Evolutionary conservation across 2,329 filamentous ascomycete genomes (phyloP).

Genomic region (Penicillium crustosum): DNA sequence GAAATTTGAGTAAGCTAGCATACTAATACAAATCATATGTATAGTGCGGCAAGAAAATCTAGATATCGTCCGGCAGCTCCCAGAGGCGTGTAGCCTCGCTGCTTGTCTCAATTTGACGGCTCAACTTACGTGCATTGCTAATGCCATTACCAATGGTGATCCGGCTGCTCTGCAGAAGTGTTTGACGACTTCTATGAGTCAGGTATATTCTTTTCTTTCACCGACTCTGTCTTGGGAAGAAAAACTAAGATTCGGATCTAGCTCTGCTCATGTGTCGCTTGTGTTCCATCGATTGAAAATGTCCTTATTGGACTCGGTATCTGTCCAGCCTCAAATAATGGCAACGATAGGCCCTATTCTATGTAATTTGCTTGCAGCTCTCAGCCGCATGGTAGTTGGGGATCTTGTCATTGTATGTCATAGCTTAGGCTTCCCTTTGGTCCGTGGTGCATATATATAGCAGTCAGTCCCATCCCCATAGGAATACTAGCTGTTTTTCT

Average conservation of each 20-base stretch:
- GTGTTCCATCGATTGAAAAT: constrained; percentile 13
- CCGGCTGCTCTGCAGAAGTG: constrained; percentile 18
- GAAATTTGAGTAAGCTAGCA: background rate
- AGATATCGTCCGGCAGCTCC: constrained; percentile 13
- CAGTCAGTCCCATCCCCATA: background rate
- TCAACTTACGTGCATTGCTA: constrained; percentile 18
- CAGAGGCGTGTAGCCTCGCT: constrained; percentile 18
- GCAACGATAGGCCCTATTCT: background rate
- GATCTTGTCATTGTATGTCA: background rate
- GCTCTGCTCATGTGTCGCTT: constrained; percentile 26
- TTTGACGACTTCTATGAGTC: constrained; percentile 12
- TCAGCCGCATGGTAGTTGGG: background rate
- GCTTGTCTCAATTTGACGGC: constrained; percentile 21
- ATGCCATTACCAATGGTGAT: constrained; percentile 18
- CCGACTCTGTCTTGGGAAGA: background rate
- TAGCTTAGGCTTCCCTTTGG: background rate
- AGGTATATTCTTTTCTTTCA: constrained; percentile 9
- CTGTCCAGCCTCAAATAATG: constrained; percentile 9
- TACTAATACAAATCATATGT: background rate
- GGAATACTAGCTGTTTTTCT: background rate
- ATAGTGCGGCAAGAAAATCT: constrained; percentile 19
- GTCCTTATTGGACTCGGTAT: constrained; percentile 18
- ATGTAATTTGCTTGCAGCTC: background rate
- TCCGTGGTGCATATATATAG: background rate
- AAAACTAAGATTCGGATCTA: background rate